These are phyloP conservation scores for Groenewaldozyma sp. DNA, from an alignment of 1,139 yeast genomes.

Conservation along the genomic window DNA sequence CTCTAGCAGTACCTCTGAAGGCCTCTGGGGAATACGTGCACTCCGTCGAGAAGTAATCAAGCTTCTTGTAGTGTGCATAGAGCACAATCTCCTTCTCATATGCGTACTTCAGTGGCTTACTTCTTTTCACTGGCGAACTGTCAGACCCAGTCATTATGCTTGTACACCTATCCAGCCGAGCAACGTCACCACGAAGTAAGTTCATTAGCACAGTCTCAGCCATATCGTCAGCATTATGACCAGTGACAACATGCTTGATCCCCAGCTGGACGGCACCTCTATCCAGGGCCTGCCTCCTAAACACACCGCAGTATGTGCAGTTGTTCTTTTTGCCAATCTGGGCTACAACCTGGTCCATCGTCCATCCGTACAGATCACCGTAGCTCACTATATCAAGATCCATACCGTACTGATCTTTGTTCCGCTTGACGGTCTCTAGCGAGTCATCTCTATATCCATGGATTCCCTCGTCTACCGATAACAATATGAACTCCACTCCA, in stretches of 20 bases:
- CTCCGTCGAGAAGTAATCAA: constrained; percentile 95
- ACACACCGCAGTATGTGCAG: constrained; percentile 97
- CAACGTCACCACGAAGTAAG: constrained; percentile 88
- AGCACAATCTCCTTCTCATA: constrained; percentile 96
- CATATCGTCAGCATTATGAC: constrained; percentile 98
- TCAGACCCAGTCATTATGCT: constrained; percentile 75
- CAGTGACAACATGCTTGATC: constrained; percentile 88
- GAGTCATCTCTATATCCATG: constrained; percentile 97
- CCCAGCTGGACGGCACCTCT: constrained; percentile 89
- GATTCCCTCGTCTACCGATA: constrained; percentile 95
- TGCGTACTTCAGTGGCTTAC: constrained; percentile 92
- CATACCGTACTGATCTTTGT: constrained; percentile 78
- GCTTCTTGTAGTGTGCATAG: constrained; percentile 91
- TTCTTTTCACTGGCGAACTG: constrained; percentile 49
- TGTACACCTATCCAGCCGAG: constrained; percentile 85
- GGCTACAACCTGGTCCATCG: constrained; percentile 96
- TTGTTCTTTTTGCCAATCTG: constrained; percentile 92
- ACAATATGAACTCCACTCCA: constrained; percentile 69
- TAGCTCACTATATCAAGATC: constrained; percentile 87
- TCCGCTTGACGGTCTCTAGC: constrained; percentile 89
- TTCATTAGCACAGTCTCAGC: constrained; percentile 98
- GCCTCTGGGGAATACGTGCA: constrained; percentile 99
- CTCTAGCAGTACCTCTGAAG: constrained; percentile 94
- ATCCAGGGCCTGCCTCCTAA: constrained; percentile 92
- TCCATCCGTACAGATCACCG: constrained; percentile 83